Evolutionary conservation across 2,329 filamentous ascomycete species (phyloP).

Genomic region (Aspergillus uvarum): DNA sequence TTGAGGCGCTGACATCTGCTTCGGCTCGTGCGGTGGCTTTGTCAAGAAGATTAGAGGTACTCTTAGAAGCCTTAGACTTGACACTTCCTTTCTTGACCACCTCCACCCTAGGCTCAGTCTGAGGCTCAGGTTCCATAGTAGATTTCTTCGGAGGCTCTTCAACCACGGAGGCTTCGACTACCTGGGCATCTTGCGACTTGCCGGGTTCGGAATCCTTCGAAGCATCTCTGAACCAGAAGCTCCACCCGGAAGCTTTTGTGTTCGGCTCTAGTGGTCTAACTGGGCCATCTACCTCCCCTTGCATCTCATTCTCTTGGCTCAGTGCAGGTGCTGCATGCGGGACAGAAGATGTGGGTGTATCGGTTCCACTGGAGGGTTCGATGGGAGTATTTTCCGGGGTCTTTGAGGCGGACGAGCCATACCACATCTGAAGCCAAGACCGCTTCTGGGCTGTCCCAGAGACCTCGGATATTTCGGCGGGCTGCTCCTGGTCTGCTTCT

Average conservation of each 20-base stretch:
- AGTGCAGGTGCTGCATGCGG: constrained; percentile 10
- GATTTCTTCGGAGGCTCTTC: constrained; percentile 21
- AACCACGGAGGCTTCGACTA: constrained; percentile 24
- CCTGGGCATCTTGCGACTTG: constrained; percentile 27
- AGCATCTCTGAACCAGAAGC: constrained; percentile 43
- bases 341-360: constrained; percentile 14
- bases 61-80: constrained; percentile 30
- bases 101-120: constrained; percentile 27
- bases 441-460: constrained; percentile 34
- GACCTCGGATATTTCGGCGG: constrained; percentile 14
- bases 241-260: constrained; percentile 39
- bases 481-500: constrained; percentile 14
- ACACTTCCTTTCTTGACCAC: constrained; percentile 29
- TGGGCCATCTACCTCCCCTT: constrained; percentile 20
- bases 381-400: constrained; percentile 24
- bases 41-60: constrained; percentile 26
- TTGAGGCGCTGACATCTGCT: constrained; percentile 16
- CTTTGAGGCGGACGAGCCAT: constrained; percentile 30
- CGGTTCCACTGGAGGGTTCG: constrained; percentile 15
- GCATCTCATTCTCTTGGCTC: constrained; percentile 20
- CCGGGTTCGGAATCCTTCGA: constrained; percentile 27
- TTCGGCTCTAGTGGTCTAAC: constrained; percentile 23
- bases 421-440: constrained; percentile 49
- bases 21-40: constrained; percentile 19
- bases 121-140: constrained; percentile 19